These are phyloP conservation scores for Saccharomyces hybrid DNA, from an alignment of 1,139 yeast species.

Conservation along the genomic window DNA sequence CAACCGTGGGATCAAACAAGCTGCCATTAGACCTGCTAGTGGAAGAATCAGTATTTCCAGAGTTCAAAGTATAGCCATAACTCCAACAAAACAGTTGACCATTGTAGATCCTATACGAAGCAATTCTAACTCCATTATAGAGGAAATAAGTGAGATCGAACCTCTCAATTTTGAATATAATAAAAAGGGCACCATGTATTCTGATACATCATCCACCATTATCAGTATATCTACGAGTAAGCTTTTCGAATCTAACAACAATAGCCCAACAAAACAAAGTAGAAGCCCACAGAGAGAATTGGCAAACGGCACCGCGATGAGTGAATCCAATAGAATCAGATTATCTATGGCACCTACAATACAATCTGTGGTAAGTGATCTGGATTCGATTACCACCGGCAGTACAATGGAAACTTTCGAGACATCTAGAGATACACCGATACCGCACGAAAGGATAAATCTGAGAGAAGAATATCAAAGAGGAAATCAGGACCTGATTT, in stretches of 20 bases:
- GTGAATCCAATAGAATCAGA: not conserved
- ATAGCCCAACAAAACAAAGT: constrained; percentile 12
- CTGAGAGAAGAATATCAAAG: constrained; percentile 12
- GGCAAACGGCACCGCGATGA: not conserved
- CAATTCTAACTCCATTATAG: not conserved
- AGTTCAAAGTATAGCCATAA: constrained; percentile 8
- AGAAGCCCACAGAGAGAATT: not conserved
- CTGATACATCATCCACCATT: constrained; percentile 7
- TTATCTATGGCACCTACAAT: constrained; percentile 19
- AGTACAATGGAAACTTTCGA: constrained; percentile 8
- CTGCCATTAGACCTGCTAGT: constrained; percentile 25
- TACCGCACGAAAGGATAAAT: constrained; percentile 1
- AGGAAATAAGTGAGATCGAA: constrained; percentile 10
- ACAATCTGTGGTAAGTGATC: constrained; percentile 16
- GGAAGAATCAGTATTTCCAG: constrained; percentile 30
- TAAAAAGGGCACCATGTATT: constrained; percentile 5
- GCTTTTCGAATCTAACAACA: constrained; percentile 13
- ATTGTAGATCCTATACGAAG: constrained; percentile 6
- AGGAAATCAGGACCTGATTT: not conserved
- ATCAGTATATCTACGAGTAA: constrained; percentile 16
- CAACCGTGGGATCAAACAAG: constrained; percentile 3
- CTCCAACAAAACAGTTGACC: constrained; percentile 3
- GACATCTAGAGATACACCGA: constrained; percentile 1
- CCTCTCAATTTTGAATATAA: constrained; percentile 16
- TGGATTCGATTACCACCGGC: not conserved